A percentile compares a stretch with the other conserved stretches of the same genome.
Evolutionary conservation across 1,284 basidiomycete species (phyloP).

Genomic region (Fomitopsis betulina): DNA sequence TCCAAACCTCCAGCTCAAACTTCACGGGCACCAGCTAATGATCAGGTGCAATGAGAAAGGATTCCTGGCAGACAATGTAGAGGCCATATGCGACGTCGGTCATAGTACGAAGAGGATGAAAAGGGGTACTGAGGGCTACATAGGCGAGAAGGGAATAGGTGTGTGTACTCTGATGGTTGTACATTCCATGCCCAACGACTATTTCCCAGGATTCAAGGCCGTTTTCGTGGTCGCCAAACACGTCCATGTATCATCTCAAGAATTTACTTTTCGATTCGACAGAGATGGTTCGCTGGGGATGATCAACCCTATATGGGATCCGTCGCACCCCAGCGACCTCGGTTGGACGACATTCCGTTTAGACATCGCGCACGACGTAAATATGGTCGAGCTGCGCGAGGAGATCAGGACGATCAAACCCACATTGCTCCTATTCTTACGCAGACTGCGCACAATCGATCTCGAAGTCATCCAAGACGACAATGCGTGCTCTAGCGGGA

Average conservation of each 20-base stretch:
- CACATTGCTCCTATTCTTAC: not conserved
- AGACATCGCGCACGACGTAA: not conserved
- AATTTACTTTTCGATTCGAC: not conserved
- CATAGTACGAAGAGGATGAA: not conserved
- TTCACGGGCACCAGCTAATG: not conserved
- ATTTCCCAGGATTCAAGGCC: not conserved
- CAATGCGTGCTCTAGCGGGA: not conserved
- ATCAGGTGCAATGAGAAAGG: not conserved
- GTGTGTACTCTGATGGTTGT: not conserved
- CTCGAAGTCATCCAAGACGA: not conserved
- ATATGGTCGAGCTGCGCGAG: not conserved
- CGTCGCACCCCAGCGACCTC: not conserved
- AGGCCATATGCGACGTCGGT: not conserved
- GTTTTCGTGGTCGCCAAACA: not conserved
- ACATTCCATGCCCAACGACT: not conserved
- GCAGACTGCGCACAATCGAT: not conserved
- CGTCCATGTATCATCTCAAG: not conserved
- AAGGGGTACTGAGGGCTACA: not conserved
- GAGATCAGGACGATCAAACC: not conserved
- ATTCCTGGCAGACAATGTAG: not conserved
- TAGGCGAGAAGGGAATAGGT: not conserved
- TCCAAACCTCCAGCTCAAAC: not conserved
- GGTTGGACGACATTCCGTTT: not conserved
- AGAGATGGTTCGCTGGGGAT: not conserved
- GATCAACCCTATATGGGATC: not conserved